A percentile compares a stretch with the other conserved stretches of the same genome.
Evolutionary conservation across 2,329 filamentous ascomycete genomes (phyloP).

Genomic region (Pseudocercospora fuligena): DNA sequence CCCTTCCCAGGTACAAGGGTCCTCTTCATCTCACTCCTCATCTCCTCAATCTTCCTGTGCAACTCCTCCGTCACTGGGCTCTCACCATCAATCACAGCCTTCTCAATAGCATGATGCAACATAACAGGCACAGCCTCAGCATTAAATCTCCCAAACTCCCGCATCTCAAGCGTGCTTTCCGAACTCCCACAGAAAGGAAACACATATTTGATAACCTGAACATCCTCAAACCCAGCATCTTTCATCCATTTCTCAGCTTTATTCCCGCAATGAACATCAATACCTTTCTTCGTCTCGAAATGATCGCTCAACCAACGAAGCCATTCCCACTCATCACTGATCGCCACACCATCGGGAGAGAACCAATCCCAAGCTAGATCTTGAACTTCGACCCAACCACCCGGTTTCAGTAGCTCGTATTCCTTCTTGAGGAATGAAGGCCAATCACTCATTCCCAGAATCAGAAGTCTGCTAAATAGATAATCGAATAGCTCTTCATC

Average conservation of each 20-base stretch:
- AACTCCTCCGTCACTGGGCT: neutral
- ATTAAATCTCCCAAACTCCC: slow-evolving; percentile 18
- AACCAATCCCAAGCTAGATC: slow-evolving; percentile 23
- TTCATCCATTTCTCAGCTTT: slow-evolving; percentile 17
- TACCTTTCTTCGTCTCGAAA: slow-evolving; percentile 10
- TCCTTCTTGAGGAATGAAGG: slow-evolving; percentile 24
- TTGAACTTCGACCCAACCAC: slow-evolving; percentile 33
- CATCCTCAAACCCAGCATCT: slow-evolving; percentile 20
- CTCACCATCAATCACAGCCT: slow-evolving; percentile 2
- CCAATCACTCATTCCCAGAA: slow-evolving; percentile 32
- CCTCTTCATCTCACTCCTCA: slow-evolving; percentile 20
- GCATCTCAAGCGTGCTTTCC: slow-evolving; percentile 14
- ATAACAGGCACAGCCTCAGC: slow-evolving; percentile 15
- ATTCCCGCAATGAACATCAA: slow-evolving; percentile 17
- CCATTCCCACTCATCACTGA: slow-evolving; percentile 22
- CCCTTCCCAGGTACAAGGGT: slow-evolving; percentile 9
- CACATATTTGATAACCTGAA: slow-evolving; percentile 15
- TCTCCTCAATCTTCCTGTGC: slow-evolving; percentile 14
- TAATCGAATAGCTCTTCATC: slow-evolving; percentile 27
- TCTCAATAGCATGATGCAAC: slow-evolving; percentile 19
- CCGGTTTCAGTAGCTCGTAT: slow-evolving; percentile 26
- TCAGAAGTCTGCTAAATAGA: slow-evolving; percentile 30
- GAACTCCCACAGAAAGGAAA: slow-evolving; percentile 12
- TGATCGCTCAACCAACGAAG: neutral
- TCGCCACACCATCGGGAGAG: neutral